Evolutionary conservation across 2,329 filamentous ascomycete genomes (phyloP), one percentile per base, ranked within the genome.

Genomic region (Curvularia sp.): DNA sequence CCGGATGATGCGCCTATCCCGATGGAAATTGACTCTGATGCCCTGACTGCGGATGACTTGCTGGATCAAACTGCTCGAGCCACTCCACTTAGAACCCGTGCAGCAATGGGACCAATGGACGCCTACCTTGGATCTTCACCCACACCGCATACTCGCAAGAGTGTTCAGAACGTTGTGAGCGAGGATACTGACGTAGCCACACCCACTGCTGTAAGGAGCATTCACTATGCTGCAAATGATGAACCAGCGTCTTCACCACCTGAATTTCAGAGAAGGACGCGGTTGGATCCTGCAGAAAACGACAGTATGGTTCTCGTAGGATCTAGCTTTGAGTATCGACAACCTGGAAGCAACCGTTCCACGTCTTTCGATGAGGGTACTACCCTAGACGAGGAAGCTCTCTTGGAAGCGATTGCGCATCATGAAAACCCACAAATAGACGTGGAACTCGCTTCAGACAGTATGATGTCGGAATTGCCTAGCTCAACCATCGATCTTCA

Each of bases 211-310:
- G 60, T 69, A 15, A 69, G 71, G 7, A 67, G 61, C 8, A 60
- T 71, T 4, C 65, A 63, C 10, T 42, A 67, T 13, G 49, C 49
- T 31, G 49, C 65, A 7, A 62, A 71, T 20, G 67, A 73, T 1
- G 72, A 78, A 3, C 61, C 73, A 9, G 67, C 73, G 4, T 76
- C 75, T 9, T 77, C 79, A 18, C 74, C 79, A 42, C 78, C 69
- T 46, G 67, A 55, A 1, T 66, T 75, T 8, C 64, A 68, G n/a
- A 70, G 64, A 39, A 48, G 43, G 3, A 22, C 24, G 13, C 41
- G 38, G 1, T 47, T 48, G 3, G 49, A 53, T 4, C 38, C 13
- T 13, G 47, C 20, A n/a, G 49, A 48, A 22, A 5, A 38, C 9
- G 46, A 43, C 2, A 52, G 33, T 33, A 59, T 64, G 39, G 51